phyloP scores from a whole-genome alignment of 169 alveolate genomes.

The Theileria orientalis region DNA sequence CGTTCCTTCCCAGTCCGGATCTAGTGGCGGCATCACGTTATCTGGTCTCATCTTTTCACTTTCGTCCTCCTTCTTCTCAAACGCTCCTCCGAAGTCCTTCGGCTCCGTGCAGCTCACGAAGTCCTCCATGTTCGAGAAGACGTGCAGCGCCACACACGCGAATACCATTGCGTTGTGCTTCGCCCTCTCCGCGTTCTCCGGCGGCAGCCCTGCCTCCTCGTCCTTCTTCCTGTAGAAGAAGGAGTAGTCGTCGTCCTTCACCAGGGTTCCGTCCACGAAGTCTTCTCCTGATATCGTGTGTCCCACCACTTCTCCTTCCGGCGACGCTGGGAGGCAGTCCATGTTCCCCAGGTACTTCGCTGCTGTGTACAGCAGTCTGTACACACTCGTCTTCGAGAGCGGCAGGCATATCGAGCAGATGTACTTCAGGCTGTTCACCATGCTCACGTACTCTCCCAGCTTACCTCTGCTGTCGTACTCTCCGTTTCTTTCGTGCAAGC shows the following conservation, averaged over 20 bases:
- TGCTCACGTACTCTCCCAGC: not conserved
- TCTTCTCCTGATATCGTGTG: constrained; percentile 32
- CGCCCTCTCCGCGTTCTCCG: constrained; percentile 9
- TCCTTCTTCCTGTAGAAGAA: constrained; percentile 8
- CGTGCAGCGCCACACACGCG: constrained; percentile 35
- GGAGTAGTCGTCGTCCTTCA: constrained; percentile 27
- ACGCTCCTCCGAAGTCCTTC: not conserved
- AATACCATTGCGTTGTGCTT: constrained; percentile 42
- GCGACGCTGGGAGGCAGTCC: constrained; percentile 32
- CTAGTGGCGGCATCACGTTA: not conserved
- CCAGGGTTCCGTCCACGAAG: not conserved
- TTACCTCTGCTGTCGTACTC: not conserved
- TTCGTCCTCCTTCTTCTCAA: not conserved
- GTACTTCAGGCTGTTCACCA: not conserved
- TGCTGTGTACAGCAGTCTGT: constrained; percentile 31
- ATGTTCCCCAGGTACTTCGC: constrained; percentile 45
- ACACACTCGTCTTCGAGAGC: constrained; percentile 41
- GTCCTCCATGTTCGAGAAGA: constrained; percentile 25
- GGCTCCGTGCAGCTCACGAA: constrained; percentile 28
- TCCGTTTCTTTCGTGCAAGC: too few relatives aligned
- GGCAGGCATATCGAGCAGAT: constrained; percentile 40
- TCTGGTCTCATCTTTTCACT: constrained; percentile 18
- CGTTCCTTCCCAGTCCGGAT: too few relatives aligned
- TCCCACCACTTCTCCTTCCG: constrained; percentile 53
- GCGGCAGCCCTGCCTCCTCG: constrained; percentile 29